Evolutionary conservation across 2,329 filamentous ascomycete species (phyloP).

Genomic region (Hypoxylon rubiginosum): DNA sequence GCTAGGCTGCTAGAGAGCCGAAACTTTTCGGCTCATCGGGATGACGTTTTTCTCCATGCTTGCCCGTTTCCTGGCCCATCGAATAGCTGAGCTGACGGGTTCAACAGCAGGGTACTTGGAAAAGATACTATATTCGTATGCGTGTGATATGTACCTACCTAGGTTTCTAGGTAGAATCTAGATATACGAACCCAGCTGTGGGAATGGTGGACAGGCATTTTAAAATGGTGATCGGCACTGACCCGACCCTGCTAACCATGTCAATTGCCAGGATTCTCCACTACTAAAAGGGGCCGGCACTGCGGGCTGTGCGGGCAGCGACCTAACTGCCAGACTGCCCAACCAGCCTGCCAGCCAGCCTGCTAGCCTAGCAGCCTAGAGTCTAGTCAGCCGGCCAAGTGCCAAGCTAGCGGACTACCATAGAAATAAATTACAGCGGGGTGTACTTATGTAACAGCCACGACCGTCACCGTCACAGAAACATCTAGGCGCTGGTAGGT

Average conservation of each 20-base stretch:
- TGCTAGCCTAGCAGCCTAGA: too few species aligned
- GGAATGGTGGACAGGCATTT: conserved; percentile 20
- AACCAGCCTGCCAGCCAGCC: conserved; percentile 2
- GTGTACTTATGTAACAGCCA: too few species aligned
- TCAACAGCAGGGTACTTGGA: too few species aligned
- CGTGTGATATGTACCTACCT: too few species aligned
- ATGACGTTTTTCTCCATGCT: conserved; percentile 35
- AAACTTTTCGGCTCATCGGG: conserved; percentile 25
- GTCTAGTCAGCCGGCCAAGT: too few species aligned
- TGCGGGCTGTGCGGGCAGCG: background rate
- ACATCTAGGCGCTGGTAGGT: background rate
- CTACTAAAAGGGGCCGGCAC: conserved; percentile 18
- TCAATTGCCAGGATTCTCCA: conserved; percentile 18
- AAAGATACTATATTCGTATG: too few species aligned
- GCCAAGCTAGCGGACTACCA: conserved; percentile 14
- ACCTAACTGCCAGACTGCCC: too few species aligned
- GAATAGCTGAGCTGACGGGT: conserved; percentile 12
- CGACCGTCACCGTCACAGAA: conserved; percentile 18
- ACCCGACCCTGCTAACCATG: conserved; percentile 18
- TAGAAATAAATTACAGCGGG: too few species aligned
- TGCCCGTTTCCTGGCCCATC: conserved; percentile 14
- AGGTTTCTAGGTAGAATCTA: background rate
- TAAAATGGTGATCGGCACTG: conserved; percentile 37
- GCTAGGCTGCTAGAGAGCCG: conserved; percentile 9
- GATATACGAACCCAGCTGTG: background rate